Conservation (phyloP, 345 rosid species). For the Eucalyptus albens region DNA sequence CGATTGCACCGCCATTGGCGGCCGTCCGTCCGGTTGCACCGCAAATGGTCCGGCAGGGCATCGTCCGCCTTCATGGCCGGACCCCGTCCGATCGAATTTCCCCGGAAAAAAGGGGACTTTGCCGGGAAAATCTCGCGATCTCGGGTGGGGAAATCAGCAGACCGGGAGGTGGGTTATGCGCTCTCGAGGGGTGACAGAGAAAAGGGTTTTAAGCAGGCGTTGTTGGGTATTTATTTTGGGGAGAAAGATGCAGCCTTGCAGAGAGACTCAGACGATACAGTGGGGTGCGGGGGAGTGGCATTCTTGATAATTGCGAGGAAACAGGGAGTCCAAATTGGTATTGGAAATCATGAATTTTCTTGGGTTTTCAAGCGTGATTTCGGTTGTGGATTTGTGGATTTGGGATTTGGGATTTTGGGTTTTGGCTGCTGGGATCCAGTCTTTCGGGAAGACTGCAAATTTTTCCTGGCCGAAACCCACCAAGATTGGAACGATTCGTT, state of each 20-base stretch:
- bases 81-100: not conserved
- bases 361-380: not conserved
- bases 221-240: not conserved
- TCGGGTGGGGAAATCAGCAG: not conserved
- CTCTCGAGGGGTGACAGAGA: not conserved
- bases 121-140: not conserved
- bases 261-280: not conserved
- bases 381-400: not conserved
- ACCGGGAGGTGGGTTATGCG: not conserved
- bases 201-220: not conserved
- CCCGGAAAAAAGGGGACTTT: not conserved
- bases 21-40: conserved; percentile 91
- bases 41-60: conserved; percentile 59
- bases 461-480: not conserved
- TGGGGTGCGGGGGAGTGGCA: not conserved
- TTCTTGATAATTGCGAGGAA: conserved; percentile 12
- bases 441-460: not conserved
- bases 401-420: not conserved
- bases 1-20: conserved; percentile 86
- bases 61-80: conserved; percentile 17
- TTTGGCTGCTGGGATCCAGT: not conserved
- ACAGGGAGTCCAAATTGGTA: conserved; percentile 24
- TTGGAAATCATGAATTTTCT: not conserved
- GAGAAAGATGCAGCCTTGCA: not conserved
- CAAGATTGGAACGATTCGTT: not conserved